Conservation (phyloP, 306 rosid species). For the Prunus davidiana region DNA sequence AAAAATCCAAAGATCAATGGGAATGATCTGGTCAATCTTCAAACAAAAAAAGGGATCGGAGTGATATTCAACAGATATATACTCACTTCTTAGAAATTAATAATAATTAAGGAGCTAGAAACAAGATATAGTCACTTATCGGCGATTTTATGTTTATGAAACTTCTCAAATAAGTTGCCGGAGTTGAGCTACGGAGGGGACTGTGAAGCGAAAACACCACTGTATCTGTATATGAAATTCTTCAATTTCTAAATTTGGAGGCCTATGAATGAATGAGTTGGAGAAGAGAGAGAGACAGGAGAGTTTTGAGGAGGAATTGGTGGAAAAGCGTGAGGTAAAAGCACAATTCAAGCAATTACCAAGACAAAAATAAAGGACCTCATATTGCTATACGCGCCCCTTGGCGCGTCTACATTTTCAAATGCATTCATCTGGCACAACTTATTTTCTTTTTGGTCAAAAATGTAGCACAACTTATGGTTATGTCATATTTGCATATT, state of each 20-base stretch:
- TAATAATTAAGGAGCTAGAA: too few relatives aligned
- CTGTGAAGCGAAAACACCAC: too few relatives aligned
- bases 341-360: not conserved
- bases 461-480: too few relatives aligned
- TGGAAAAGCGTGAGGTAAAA: conserved; percentile 12
- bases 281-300: not conserved
- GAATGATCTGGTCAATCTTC: not conserved
- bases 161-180: too few relatives aligned
- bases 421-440: too few relatives aligned
- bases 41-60: not conserved
- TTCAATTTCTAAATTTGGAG: not conserved
- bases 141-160: too few relatives aligned
- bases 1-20: not conserved
- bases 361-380: not conserved
- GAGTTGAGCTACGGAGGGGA: not conserved
- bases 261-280: not conserved
- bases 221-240: too few relatives aligned
- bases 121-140: too few relatives aligned
- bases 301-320: conserved; percentile 18
- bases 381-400: not conserved
- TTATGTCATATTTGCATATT: too few relatives aligned
- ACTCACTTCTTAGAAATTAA: too few relatives aligned
- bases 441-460: too few relatives aligned
- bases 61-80: not conserved
- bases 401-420: too few relatives aligned